These are phyloP conservation scores for Mycosphaerella arachidis DNA, from an alignment of 2,329 filamentous ascomycete genomes.

Conservation along the genomic window DNA sequence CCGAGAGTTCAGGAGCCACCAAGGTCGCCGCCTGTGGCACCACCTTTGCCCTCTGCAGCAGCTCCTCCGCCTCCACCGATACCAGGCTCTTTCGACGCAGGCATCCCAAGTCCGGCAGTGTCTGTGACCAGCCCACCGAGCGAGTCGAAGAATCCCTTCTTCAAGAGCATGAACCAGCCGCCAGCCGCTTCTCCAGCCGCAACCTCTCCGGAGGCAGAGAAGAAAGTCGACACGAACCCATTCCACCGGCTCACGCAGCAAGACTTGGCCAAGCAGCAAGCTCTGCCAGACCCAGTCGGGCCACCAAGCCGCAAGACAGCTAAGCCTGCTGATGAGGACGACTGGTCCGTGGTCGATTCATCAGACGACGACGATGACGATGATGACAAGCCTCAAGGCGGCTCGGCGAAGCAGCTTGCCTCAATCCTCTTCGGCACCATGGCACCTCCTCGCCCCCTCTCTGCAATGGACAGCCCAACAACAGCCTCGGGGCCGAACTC, in stretches of 20 bases:
- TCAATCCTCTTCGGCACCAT: slow-evolving; percentile 96
- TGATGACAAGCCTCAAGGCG: slow-evolving; percentile 66
- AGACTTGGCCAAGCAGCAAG: slow-evolving; percentile 46
- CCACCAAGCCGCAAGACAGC: slow-evolving; percentile 41
- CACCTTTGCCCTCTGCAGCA: slow-evolving; percentile 36
- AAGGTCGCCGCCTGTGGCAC: slow-evolving; percentile 35
- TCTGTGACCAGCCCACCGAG: slow-evolving; percentile 48
- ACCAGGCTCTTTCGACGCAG: slow-evolving; percentile 8
- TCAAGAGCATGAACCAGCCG: slow-evolving; percentile 73
- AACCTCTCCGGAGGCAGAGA: slow-evolving; percentile 36
- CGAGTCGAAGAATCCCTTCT: slow-evolving; percentile 92
- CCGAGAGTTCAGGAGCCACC: slow-evolving; percentile 48
- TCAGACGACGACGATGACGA: slow-evolving; percentile 67
- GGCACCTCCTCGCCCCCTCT: slow-evolving; percentile 84
- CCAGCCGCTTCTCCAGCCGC: slow-evolving; percentile 37
- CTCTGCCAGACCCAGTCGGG: slow-evolving; percentile 47
- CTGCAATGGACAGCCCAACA: slow-evolving; percentile 63
- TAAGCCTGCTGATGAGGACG: slow-evolving; percentile 59
- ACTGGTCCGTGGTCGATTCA: slow-evolving; percentile 78
- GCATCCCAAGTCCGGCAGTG: slow-evolving; percentile 20
- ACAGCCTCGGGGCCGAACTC: slow-evolving; percentile 38
- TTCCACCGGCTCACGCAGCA: slow-evolving; percentile 83
- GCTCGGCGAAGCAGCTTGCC: slow-evolving; percentile 84
- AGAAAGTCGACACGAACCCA: slow-evolving; percentile 75
- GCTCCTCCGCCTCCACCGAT: background rate